Conservation (phyloP, 2,329 filamentous ascomycete species). For the Pseudogymnoascus verrucosus region DNA sequence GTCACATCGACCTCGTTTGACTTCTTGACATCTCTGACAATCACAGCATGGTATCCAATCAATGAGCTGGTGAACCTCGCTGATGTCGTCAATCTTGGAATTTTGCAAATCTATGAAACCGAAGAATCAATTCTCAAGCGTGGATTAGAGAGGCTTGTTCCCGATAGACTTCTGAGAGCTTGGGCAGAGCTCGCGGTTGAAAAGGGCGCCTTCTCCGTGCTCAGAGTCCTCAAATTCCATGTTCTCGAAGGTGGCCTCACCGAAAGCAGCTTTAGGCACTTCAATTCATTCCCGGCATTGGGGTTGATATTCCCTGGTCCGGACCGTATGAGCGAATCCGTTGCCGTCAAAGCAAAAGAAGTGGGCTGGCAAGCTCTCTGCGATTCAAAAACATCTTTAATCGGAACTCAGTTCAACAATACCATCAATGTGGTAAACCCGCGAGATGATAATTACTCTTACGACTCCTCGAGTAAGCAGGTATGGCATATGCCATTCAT, state of each 20-base stretch:
- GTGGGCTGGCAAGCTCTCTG: conserved; percentile 21
- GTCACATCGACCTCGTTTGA: conserved; percentile 24
- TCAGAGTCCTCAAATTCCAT: conserved; percentile 27
- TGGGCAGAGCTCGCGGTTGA: conserved; percentile 24
- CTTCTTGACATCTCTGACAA: conserved; percentile 26
- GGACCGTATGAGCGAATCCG: not conserved
- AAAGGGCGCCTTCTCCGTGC: conserved; percentile 22
- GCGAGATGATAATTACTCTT: not conserved
- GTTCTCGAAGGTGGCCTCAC: conserved; percentile 23
- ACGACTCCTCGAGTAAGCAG: not conserved
- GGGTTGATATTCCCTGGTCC: conserved; percentile 10
- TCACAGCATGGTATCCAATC: conserved; percentile 21
- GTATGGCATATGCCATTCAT: not conserved
- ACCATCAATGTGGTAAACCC: not conserved
- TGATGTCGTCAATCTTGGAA: conserved; percentile 24
- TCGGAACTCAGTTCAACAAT: not conserved
- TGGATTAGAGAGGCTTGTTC: not conserved
- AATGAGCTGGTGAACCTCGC: conserved; percentile 25
- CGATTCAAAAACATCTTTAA: not conserved
- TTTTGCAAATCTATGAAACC: conserved; percentile 24
- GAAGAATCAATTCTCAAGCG: not conserved
- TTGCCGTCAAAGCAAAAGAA: conserved; percentile 14
- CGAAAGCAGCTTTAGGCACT: conserved; percentile 21
- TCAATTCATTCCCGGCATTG: conserved; percentile 25
- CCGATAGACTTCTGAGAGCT: conserved; percentile 25